phyloP scores from a whole-genome alignment of 768 basidiomycete species.

The Leccinum broughii region DNA sequence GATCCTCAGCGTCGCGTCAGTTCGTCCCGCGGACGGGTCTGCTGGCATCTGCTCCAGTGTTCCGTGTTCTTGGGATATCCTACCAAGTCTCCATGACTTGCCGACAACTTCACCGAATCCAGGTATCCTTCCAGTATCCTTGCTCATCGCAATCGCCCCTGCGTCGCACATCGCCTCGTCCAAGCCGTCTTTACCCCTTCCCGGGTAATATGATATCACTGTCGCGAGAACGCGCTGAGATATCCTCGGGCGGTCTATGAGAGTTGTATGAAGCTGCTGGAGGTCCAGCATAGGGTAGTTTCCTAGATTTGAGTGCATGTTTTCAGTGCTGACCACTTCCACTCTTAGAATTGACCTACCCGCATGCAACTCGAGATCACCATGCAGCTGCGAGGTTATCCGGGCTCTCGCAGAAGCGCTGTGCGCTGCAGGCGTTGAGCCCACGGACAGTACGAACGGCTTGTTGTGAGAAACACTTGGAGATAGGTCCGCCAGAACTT shows the following conservation, averaged over 20 bases:
- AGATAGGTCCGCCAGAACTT: constrained; percentile 41
- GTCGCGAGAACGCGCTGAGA: constrained; percentile 70
- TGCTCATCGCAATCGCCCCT: constrained; percentile 84
- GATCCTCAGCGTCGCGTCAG: constrained; percentile 40
- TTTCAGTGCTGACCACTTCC: neutral
- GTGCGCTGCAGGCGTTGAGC: constrained; percentile 88
- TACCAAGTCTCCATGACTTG: constrained; percentile 60
- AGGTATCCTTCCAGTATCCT: constrained; percentile 74
- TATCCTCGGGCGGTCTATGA: constrained; percentile 57
- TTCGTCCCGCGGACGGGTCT: constrained; percentile 11
- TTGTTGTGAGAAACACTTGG: constrained; percentile 36
- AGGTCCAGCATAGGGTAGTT: constrained; percentile 85
- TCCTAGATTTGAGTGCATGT: constrained; percentile 38
- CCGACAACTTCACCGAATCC: constrained; percentile 74
- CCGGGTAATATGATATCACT: constrained; percentile 79
- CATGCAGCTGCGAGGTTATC: constrained; percentile 51
- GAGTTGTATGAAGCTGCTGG: constrained; percentile 75
- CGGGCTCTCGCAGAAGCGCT: constrained; percentile 59
- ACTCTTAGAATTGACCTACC: constrained; percentile 38
- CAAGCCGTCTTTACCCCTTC: constrained; percentile 54
- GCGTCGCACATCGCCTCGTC: constrained; percentile 85
- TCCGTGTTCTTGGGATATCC: constrained; percentile 80
- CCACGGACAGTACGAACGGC: constrained; percentile 74
- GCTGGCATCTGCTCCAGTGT: constrained; percentile 47
- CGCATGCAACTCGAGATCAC: constrained; percentile 74